Conservation (phyloP, 106 monocot species). For the Allium fistulosum region DNA sequence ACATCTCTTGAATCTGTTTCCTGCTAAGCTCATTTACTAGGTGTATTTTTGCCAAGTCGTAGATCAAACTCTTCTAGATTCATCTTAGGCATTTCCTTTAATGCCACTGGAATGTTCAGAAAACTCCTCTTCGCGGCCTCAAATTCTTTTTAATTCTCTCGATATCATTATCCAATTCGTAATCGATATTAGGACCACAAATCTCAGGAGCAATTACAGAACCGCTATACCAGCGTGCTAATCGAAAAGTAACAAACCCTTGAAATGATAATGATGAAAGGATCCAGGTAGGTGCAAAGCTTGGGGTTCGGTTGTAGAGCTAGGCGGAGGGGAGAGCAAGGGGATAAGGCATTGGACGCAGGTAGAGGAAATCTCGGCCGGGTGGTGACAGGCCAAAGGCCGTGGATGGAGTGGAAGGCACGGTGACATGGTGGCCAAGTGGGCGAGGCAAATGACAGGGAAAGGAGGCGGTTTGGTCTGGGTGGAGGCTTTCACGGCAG, state of each 20-base stretch:
- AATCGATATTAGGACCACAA: not conserved
- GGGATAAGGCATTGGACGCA: too few species aligned
- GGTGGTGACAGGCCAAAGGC: too few species aligned
- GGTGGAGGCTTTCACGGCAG: too few species aligned
- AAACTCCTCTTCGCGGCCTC: constrained; percentile 72
- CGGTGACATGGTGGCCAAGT: too few species aligned
- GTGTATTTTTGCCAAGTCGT: constrained; percentile 78
- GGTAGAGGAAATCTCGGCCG: too few species aligned
- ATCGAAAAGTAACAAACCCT: constrained; percentile 8
- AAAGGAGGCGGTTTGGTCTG: too few species aligned
- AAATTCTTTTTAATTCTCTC: constrained; percentile 51
- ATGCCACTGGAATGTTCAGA: constrained; percentile 44
- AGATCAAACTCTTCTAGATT: constrained; percentile 71
- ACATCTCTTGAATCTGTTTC: constrained; percentile 54
- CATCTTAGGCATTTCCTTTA: constrained; percentile 80
- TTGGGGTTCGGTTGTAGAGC: too few species aligned
- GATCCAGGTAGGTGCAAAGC: too few species aligned
- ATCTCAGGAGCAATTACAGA: constrained; percentile 1
- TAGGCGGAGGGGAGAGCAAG: too few species aligned
- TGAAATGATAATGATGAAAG: too few species aligned
- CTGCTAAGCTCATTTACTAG: constrained; percentile 83
- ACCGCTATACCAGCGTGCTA: constrained; percentile 12
- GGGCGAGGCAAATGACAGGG: too few species aligned
- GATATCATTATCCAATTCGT: constrained; percentile 18
- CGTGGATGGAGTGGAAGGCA: too few species aligned